These are phyloP conservation scores for Nannizziopsis arthrosporioides DNA, from an alignment of 2,329 filamentous ascomycete species.

Conservation along the genomic window DNA sequence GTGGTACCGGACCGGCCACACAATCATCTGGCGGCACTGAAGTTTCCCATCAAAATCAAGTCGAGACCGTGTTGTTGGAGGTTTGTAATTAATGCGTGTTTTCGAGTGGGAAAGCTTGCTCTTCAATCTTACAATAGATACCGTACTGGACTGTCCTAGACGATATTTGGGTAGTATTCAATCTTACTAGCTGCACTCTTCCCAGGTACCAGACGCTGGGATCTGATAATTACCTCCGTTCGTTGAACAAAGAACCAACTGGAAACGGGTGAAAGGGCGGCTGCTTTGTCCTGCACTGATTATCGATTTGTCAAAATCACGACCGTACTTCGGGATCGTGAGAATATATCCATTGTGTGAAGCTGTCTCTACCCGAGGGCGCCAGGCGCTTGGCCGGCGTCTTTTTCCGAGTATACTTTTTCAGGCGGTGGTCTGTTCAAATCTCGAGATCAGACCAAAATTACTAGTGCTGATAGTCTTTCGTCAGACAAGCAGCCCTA, in stretches of 20 bases:
- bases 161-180: slow-evolving; percentile 7
- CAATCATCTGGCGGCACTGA: not conserved
- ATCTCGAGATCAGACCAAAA: too few species aligned
- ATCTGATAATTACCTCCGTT: not conserved
- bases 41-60: not conserved
- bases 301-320: not conserved
- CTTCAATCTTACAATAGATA: not conserved
- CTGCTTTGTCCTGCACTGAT: slow-evolving; percentile 1
- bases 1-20: not conserved
- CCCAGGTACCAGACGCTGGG: not conserved
- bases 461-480: slow-evolving; percentile 3
- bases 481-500: slow-evolving; percentile 8
- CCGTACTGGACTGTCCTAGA: slow-evolving; percentile 1
- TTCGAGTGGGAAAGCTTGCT: not conserved
- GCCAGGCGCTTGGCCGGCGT: too few species aligned
- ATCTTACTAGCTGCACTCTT: slow-evolving; percentile 8
- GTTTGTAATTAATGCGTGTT: not conserved
- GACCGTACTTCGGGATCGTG: too few species aligned
- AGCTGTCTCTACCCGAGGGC: too few species aligned
- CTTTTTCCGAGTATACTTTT: too few species aligned
- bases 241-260: slow-evolving; percentile 2
- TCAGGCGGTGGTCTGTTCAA: too few species aligned
- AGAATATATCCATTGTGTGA: too few species aligned
- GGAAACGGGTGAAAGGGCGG: not conserved
- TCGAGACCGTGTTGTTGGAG: slow-evolving; percentile 4